Evolutionary conservation across 2,329 filamentous ascomycete genomes (phyloP), one percentile per base, ranked within the genome.

Genomic region (Colletotrichum sp.): DNA sequence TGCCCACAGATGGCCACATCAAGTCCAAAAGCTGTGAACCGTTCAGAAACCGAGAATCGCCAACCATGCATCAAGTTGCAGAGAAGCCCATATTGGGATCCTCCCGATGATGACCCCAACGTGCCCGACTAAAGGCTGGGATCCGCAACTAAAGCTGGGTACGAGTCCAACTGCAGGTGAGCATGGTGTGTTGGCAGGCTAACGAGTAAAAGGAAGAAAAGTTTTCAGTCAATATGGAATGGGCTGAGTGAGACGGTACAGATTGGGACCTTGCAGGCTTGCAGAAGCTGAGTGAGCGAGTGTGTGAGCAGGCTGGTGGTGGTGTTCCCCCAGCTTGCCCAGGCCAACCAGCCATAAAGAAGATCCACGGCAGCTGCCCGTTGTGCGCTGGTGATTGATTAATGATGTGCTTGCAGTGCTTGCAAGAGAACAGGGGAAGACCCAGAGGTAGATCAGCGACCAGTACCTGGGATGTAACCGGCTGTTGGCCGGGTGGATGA

Each of bases 221-320:
- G 3, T 72, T 55, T 55, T 68, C 34, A 27, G 39, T n/a, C 57
- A 76, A 68, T 57, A 73, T 57, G 9, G 16, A 44, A 69, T 64
- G 44, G 70, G 73, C 73, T 73, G 73, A 76, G 73, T 76, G 73
- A 73, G 70, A 76, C 57, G 36, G 49, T 57, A 59, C 57, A 49
- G 34, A 64, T 59, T 73, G 44, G 34, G 64, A 61, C 70, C 73
- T 69, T 76, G 73, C 64, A 73, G 69, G 29, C n/a, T 69, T 69
- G 73, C 69, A 73, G 55, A 69, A 72, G 64, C 73, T 76, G 70
- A 44, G 59, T 34, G 59, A 63, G 63, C 61, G 44, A 29, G 67
- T 73, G 70, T 34, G 59, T 22, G 30, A 34, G 69, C 61, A 64
- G 44, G 67, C 44, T 30, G 34, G 25, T 44, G 34, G 16, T 69